Conservation (phyloP, 495 filamentous ascomycete species). For the Penicillium alfredii region DNA sequence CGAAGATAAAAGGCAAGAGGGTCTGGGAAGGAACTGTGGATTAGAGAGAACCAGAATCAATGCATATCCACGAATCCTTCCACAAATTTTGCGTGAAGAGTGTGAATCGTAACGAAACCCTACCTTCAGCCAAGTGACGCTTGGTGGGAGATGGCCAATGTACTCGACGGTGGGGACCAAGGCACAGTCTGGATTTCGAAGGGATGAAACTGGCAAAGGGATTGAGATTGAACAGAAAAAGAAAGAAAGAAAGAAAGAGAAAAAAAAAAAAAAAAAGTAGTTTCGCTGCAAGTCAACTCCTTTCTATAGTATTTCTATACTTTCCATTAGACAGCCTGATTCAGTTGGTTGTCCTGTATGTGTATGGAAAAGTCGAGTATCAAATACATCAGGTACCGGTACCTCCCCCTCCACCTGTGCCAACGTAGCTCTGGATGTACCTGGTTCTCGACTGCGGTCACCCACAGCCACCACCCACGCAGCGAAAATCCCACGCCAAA, state of each 20-base stretch:
- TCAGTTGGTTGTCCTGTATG: not conserved
- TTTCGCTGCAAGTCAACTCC: not conserved
- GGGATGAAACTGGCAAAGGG: too few species aligned
- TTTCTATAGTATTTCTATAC: not conserved
- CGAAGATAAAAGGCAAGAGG: too few species aligned
- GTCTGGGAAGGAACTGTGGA: too few species aligned
- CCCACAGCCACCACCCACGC: constrained; percentile 13
- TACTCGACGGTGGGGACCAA: not conserved
- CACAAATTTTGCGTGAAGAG: too few species aligned
- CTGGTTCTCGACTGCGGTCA: constrained; percentile 2
- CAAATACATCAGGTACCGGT: constrained; percentile 8
- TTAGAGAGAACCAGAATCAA: too few species aligned
- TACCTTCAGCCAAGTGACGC: too few species aligned
- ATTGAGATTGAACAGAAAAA: constrained; percentile 1
- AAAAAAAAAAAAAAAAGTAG: not conserved
- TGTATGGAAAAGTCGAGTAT: constrained; percentile 3
- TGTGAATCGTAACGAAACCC: too few species aligned
- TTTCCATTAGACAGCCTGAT: not conserved
- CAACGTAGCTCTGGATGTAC: too few species aligned
- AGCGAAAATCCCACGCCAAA: constrained; percentile 22
- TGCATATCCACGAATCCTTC: too few species aligned
- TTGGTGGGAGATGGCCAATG: not conserved
- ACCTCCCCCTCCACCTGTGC: too few species aligned
- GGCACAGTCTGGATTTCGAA: too few species aligned
- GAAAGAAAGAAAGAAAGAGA: not conserved